Conservation (phyloP, 2,329 filamentous ascomycete genomes). For the Xylaria arbuscula region DNA sequence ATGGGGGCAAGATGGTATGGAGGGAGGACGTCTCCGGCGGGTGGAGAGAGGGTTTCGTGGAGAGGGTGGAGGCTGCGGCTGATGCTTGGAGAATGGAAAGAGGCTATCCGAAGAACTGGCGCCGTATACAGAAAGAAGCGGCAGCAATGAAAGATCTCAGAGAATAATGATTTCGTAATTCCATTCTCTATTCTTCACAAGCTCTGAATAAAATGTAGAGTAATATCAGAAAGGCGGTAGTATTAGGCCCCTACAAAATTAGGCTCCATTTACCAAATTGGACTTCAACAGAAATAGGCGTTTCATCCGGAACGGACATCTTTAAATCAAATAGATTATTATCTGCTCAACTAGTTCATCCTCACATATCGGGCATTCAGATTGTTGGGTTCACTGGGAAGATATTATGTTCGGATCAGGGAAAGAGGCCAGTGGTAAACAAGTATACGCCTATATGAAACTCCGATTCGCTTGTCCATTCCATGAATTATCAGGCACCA, state of each 20-base stretch:
- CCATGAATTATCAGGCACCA: not conserved
- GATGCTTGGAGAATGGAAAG: slow-evolving; percentile 52
- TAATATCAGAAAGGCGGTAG: too few species aligned
- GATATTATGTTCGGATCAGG: not conserved
- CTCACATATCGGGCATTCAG: not conserved
- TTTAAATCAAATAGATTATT: too few species aligned
- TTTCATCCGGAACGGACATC: too few species aligned
- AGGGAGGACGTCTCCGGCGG: slow-evolving; percentile 53
- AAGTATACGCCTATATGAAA: not conserved
- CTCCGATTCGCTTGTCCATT: not conserved
- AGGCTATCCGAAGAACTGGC: slow-evolving; percentile 52
- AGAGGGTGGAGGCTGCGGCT: slow-evolving; percentile 48
- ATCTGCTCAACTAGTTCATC: too few species aligned
- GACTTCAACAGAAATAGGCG: too few species aligned
- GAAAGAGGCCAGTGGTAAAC: not conserved
- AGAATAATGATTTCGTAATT: not conserved
- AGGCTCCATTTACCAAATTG: too few species aligned
- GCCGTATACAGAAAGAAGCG: slow-evolving; percentile 39
- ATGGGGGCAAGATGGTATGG: slow-evolving; percentile 50
- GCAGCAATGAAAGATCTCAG: not conserved
- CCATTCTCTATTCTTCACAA: too few species aligned
- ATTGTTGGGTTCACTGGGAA: not conserved
- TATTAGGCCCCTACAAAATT: too few species aligned
- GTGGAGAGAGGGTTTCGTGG: slow-evolving; percentile 54
- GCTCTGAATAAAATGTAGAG: too few species aligned